phyloP scores from a whole-genome alignment of 257 asterid species.

The Capsicum rhomboideum region DNA sequence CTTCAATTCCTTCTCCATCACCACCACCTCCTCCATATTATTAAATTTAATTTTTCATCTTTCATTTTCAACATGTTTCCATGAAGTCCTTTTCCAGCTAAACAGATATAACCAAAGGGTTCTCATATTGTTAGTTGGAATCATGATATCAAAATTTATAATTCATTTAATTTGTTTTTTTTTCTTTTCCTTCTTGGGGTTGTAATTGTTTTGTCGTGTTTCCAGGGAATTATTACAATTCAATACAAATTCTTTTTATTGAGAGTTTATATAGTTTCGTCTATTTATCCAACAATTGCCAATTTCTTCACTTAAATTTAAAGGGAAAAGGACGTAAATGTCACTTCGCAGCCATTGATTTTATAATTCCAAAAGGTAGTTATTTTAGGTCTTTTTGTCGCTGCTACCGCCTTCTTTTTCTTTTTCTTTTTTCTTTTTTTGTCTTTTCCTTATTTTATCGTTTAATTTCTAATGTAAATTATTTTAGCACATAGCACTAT shows the following conservation, averaged over 20 bases:
- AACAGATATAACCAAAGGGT: not conserved
- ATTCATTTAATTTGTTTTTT: not conserved
- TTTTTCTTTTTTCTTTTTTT: too few relatives aligned
- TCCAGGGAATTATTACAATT: not conserved
- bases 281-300: not conserved
- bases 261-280: not conserved
- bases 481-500: too few relatives aligned
- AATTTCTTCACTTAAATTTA: not conserved
- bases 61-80: not conserved
- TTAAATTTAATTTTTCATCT: not conserved
- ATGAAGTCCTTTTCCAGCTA: not conserved
- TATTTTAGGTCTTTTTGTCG: too few relatives aligned
- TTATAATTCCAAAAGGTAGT: too few relatives aligned
- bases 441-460: too few relatives aligned
- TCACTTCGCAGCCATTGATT: too few relatives aligned
- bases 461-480: too few relatives aligned
- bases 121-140: not conserved
- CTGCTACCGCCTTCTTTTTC: too few relatives aligned
- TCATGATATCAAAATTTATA: not conserved
- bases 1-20: not conserved
- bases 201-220: not conserved
- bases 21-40: not conserved
- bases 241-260: not conserved
- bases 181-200: not conserved
- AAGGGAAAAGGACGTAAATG: too few relatives aligned